phyloP scores from a whole-genome alignment of 1,284 basidiomycete genomes.

The Mycena citricolor region DNA sequence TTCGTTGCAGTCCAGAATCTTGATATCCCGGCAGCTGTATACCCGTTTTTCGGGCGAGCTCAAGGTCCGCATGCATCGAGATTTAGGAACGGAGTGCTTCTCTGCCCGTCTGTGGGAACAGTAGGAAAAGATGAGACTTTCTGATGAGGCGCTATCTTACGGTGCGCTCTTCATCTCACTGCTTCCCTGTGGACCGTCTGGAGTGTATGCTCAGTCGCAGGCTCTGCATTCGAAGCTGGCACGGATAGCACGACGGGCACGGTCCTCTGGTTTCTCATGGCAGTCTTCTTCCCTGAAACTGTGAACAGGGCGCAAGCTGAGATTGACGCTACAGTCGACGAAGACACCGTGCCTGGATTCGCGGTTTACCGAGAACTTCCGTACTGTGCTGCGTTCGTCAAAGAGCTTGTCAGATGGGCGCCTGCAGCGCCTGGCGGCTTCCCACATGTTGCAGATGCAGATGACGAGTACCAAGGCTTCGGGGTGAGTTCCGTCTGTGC shows the following conservation, averaged over 20 bases:
- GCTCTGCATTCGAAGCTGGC: conserved; percentile 6
- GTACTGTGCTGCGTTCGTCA: conserved; percentile 5
- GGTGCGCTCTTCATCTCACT: conserved; percentile 6
- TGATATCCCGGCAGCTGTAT: conserved; percentile 24
- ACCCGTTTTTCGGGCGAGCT: conserved; percentile 24
- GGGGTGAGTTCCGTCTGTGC: conserved; percentile 3
- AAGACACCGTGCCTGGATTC: conserved; percentile 4
- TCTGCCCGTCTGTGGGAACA: conserved; percentile 25
- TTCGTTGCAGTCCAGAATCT: too few species aligned
- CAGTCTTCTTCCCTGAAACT: conserved; percentile 13
- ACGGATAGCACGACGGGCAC: conserved; percentile 6
- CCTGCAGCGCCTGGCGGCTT: conserved; percentile 22
- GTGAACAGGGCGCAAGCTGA: conserved; percentile 19
- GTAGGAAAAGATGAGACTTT: conserved; percentile 8
- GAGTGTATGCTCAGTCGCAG: conserved; percentile 1
- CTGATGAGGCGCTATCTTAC: conserved; percentile 16
- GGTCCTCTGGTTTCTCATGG: conserved; percentile 9
- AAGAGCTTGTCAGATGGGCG: conserved; percentile 18
- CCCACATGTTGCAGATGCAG: conserved; percentile 19
- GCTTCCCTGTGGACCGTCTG: background rate
- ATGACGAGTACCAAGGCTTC: conserved; percentile 23
- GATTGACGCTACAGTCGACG: conserved; percentile 11
- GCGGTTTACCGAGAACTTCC: background rate
- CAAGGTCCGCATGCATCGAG: conserved; percentile 24
- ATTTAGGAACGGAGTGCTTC: conserved; percentile 26